These are phyloP conservation scores for Leccinum subtestaceum DNA, from an alignment of 768 basidiomycete genomes.

Conservation along the genomic window DNA sequence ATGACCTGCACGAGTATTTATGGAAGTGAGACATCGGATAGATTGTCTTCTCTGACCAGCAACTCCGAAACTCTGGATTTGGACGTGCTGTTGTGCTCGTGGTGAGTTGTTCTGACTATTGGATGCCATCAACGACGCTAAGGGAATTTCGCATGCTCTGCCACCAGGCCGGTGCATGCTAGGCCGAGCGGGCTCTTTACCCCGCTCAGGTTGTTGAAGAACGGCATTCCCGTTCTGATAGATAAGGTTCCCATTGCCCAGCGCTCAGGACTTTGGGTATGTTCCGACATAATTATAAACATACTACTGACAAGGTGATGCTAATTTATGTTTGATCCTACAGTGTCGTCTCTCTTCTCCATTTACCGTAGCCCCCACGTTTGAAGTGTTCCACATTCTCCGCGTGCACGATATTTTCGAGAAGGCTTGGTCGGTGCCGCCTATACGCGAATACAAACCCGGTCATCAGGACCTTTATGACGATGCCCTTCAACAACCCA, in stretches of 20 bases:
- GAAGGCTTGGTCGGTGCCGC: constrained; percentile 24
- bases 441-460: constrained; percentile 35
- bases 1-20: background rate
- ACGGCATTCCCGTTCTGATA: constrained; percentile 50
- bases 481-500: constrained; percentile 10
- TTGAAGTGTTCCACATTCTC: constrained; percentile 44
- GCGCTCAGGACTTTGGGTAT: constrained; percentile 39
- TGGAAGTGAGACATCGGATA: too few species aligned
- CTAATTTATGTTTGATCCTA: too few species aligned
- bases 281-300: background rate
- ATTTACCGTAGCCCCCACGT: constrained; percentile 26
- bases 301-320: too few species aligned
- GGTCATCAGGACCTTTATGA: constrained; percentile 9
- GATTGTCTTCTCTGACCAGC: too few species aligned
- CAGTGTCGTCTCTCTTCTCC: too few species aligned
- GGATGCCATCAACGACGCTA: background rate
- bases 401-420: constrained; percentile 37
- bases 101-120: constrained; percentile 3
- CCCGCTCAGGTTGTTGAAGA: constrained; percentile 36
- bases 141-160: background rate
- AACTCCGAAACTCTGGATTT: background rate
- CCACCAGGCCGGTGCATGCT: constrained; percentile 21
- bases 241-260: constrained; percentile 44
- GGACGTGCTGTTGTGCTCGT: constrained; percentile 15
- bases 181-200: constrained; percentile 32